These are phyloP conservation scores for Didymella pinodella DNA, from an alignment of 2,329 filamentous ascomycete genomes.

Conservation along the genomic window DNA sequence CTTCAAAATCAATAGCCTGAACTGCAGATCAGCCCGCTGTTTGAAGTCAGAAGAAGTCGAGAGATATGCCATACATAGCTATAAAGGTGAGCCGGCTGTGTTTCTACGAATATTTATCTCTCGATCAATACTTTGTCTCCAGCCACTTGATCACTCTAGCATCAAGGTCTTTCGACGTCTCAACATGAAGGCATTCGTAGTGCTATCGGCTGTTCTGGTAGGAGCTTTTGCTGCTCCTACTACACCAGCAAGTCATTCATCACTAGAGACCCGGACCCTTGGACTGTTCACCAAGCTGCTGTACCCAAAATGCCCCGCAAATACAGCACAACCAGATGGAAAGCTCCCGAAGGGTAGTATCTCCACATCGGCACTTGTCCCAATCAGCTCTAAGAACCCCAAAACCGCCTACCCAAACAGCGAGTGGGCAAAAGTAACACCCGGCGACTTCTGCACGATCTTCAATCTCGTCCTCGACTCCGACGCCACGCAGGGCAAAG, in stretches of 20 bases:
- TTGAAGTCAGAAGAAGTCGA: neutral
- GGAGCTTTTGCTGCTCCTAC: conserved; percentile 48
- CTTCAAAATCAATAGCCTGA: neutral
- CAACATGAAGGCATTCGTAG: conserved; percentile 41
- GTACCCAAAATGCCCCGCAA: conserved; percentile 27
- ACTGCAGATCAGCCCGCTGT: neutral
- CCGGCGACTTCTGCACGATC: conserved; percentile 42
- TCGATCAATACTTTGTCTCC: too few species aligned
- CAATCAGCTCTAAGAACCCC: conserved; percentile 33
- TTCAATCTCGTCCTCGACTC: conserved; percentile 40
- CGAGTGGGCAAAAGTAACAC: conserved; percentile 33
- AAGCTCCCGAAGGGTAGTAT: conserved; percentile 34
- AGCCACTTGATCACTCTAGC: neutral
- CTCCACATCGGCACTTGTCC: conserved; percentile 30
- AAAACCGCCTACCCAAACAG: conserved; percentile 28
- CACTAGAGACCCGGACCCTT: conserved; percentile 35
- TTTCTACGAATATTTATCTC: neutral
- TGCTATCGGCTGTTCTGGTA: conserved; percentile 48
- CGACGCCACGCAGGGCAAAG: conserved; percentile 33
- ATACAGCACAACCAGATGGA: conserved; percentile 31
- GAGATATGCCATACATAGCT: neutral
- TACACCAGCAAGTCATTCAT: conserved; percentile 21
- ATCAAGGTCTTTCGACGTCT: neutral
- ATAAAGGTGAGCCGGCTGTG: conserved; percentile 1
- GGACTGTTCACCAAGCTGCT: conserved; percentile 17